Evolutionary conservation across 805 yeast species (phyloP).

Genomic region (Ogataea ramenticola): DNA sequence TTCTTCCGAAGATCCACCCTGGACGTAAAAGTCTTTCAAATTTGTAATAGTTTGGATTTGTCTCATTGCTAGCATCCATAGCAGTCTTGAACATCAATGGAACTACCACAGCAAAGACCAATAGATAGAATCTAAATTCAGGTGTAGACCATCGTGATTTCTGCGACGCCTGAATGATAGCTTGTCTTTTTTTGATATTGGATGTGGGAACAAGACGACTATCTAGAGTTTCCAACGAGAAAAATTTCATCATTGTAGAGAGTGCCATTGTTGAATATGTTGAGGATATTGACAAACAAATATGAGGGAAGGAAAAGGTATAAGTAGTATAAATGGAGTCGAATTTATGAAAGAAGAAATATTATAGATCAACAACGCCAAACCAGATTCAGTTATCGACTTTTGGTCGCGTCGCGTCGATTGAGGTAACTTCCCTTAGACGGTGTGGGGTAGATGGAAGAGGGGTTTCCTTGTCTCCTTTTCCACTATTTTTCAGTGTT

Average conservation of each 20-base stretch:
- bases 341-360: too few species aligned
- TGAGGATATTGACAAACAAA: too few species aligned
- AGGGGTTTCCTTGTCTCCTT: too few species aligned
- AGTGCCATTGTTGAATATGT: neutral
- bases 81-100: constrained; percentile 83
- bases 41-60: constrained; percentile 63
- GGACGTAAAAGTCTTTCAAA: constrained; percentile 55
- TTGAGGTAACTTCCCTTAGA: too few species aligned
- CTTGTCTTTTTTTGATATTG: constrained; percentile 25
- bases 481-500: too few species aligned
- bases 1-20: constrained; percentile 90
- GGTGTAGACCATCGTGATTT: constrained; percentile 63
- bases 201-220: constrained; percentile 38
- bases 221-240: constrained; percentile 46
- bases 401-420: too few species aligned
- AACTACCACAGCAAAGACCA: constrained; percentile 59
- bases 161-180: constrained; percentile 23
- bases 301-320: too few species aligned
- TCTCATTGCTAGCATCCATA: constrained; percentile 67
- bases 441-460: too few species aligned
- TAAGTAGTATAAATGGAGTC: too few species aligned
- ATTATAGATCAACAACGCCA: too few species aligned
- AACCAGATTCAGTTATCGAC: too few species aligned
- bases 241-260: constrained; percentile 21
- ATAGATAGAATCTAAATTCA: constrained; percentile 66